Conservation (phyloP, 1,284 basidiomycete species). For the Malassezia obtusa region DNA sequence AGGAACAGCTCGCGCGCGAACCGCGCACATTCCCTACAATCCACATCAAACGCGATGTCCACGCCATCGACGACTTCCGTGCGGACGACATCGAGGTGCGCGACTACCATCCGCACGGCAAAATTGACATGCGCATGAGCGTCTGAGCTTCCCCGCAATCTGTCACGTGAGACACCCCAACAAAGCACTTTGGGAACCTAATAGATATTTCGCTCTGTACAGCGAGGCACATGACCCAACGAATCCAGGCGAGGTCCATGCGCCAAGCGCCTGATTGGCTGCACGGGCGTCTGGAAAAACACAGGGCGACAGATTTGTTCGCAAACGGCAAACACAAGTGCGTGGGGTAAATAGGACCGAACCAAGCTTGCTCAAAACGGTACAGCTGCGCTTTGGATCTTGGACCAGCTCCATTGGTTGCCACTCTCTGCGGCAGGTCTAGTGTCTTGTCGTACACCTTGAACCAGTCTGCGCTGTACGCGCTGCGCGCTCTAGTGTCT, state of each 20-base stretch:
- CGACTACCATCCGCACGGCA: slow-evolving; percentile 73
- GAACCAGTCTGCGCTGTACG: no score
- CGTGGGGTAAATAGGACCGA: slow-evolving; percentile 12
- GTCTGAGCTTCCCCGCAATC: slow-evolving; percentile 53
- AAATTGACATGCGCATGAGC: slow-evolving; percentile 96
- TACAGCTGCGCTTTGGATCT: no score
- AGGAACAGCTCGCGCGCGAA: slow-evolving; percentile 65
- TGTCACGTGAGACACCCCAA: slow-evolving; percentile 7
- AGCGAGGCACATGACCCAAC: not conserved
- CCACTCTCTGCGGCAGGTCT: not conserved
- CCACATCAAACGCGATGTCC: slow-evolving; percentile 57
- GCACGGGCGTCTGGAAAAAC: not conserved
- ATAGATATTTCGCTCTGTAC: no score
- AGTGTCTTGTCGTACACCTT: no score
- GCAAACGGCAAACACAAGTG: not conserved
- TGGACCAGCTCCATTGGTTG: not conserved
- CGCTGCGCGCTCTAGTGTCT: no score
- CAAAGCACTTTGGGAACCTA: no score
- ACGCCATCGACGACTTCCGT: slow-evolving; percentile 70
- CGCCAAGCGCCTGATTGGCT: not conserved
- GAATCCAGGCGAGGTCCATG: not conserved
- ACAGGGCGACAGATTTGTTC: not conserved
- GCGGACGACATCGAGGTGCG: slow-evolving; percentile 73
- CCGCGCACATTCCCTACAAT: slow-evolving; percentile 78
- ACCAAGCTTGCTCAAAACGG: no score